Base-by-base conservation (phyloP, 2,329 filamentous ascomycete genomes). In the Talaromyces sp. region DNA sequence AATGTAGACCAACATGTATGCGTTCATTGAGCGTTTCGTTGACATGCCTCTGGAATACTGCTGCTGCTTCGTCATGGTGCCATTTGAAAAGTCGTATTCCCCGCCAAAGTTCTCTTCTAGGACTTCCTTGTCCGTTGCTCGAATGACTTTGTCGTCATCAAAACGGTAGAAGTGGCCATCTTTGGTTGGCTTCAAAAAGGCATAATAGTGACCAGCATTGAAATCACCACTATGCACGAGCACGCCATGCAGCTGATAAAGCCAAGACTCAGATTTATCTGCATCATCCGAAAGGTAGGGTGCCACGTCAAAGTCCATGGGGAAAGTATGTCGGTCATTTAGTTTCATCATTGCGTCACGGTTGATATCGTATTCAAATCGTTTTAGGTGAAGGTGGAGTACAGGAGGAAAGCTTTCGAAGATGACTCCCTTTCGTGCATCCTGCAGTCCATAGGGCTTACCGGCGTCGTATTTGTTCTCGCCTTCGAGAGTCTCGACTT, bases 271-370 rank as follows among this genome's bases (percentile, higher is more conserved):
- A 0, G 91, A 94, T 72, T 81, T 89, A 72, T 97, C 92, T 27
- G 91, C 91, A 62, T 91, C 88, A 26, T 91, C 88, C 12, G 91
- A 89, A 21, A 99, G 85, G 72, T 94, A 99, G 0, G 92, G 92
- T 0, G 90, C 81, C 7, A 92, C 91, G 65, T 80, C 77, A 62
- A 80, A 79, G 63, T 80, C 77, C 68, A 79, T 77, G 1, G 78
- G 78, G 66, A 79, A 80, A 57, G 78, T 77, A 61, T 80, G 77
- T 62, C 77, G 70, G 67, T 80, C 78, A 57, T 80, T 80, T 70
- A 99, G 92, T 78, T 99, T 99, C 89, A 96, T 97, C 90, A 97
- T 97, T 65, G 91, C 92, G 71, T 97, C 93, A 67, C 91, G 87
- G 67, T 96, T 89, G 69, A 97, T 90, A 75, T 99, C 94, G 77